Base-by-base conservation (phyloP, 768 basidiomycete genomes). In the Boletus subparvulus region DNA sequence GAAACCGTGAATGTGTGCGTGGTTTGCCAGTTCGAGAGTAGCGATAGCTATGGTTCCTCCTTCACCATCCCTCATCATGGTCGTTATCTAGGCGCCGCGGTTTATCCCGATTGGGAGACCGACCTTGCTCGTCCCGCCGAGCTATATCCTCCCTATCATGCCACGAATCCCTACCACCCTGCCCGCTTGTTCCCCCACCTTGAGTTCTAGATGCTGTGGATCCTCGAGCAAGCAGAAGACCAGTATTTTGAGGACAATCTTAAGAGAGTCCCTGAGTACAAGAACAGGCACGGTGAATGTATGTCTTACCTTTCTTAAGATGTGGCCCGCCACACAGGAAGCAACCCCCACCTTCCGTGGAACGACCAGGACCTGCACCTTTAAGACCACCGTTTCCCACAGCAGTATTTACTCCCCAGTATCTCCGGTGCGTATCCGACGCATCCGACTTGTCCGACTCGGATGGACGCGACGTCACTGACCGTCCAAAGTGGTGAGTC, bases 251-350 rank as follows among this genome's bases (percentile, higher is more conserved):
- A 39, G 81, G 81, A 60, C 81, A 83, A 56, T 83, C 81, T 83
- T 14, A 35, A 28, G 28, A 42, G 28, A 36, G 45, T 10, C n/a
- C 21, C 10, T 58, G 14, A 64, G 55, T 42, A 41, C 56, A 68
- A 43, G 4, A 21, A 50, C 14, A 6, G 17, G 21, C 37, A 49
- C 7, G 36, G 17, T 36, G 43, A 21, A 12, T 11, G 4, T 12
- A 19, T 40, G 26, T 42, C 70, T 24, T 58, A 90, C 94, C 94
- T 80, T 89, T 92, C 71, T 92, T 94, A 35, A 96, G 75, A 78
- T 98, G 96, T 6, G 92, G 89, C 0, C 95, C 95, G 7, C 96
- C 96, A 69, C 97, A 99, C 36, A 85, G 70, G 78, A 96, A 99
- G 69, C 97, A 99, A 0, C 92, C 93, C 2, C 80, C 84, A 1